These are phyloP conservation scores for Mycena galopus DNA, from an alignment of 768 basidiomycete genomes.

Conservation along the genomic window DNA sequence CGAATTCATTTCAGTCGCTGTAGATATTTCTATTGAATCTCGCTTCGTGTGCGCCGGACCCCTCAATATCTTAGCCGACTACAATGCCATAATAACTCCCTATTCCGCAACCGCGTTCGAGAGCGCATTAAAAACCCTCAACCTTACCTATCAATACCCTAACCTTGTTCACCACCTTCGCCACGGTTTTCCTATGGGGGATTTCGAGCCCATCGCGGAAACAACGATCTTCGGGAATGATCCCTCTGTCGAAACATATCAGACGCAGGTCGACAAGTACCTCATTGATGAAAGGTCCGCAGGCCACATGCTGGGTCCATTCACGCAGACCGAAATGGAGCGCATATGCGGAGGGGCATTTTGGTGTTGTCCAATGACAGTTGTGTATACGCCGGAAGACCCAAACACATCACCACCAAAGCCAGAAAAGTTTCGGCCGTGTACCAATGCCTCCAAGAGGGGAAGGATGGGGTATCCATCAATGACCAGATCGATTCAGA, in stretches of 20 bases:
- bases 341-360: constrained; percentile 18
- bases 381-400: constrained; percentile 8
- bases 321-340: constrained; percentile 9
- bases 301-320: constrained; percentile 14
- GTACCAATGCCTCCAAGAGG: constrained; percentile 39
- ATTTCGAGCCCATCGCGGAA: not conserved
- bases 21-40: constrained; percentile 10
- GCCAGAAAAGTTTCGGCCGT: constrained; percentile 38
- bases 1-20: constrained; percentile 9
- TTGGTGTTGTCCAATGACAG: constrained; percentile 25
- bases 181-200: constrained; percentile 11
- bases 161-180: constrained; percentile 19
- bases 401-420: not conserved
- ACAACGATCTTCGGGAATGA: constrained; percentile 20
- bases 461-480: constrained; percentile 27
- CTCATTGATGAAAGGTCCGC: not conserved
- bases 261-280: constrained; percentile 5
- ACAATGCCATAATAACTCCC: constrained; percentile 17
- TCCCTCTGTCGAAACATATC: not conserved
- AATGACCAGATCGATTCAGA: constrained; percentile 41
- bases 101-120: constrained; percentile 15
- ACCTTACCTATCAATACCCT: constrained; percentile 15
- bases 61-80: constrained; percentile 11
- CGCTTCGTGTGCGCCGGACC: not conserved
- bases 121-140: not conserved